Evolutionary conservation across 257 asterid genomes (phyloP).

Genomic region (Solanum ossicruentum): DNA sequence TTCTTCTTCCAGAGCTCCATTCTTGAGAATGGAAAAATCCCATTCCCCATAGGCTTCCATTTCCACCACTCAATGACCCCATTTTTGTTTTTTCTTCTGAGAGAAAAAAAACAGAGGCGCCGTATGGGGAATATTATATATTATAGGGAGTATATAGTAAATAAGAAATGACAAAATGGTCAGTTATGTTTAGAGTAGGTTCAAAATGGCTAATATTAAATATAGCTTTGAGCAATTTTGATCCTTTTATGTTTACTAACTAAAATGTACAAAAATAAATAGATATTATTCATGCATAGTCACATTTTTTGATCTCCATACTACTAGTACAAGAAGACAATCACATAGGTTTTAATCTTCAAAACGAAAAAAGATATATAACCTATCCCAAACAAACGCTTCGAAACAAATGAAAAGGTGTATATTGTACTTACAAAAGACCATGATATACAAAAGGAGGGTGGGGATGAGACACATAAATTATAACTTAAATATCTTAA

Average conservation of each 20-base stretch:
- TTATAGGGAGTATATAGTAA: no score
- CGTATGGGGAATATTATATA: no score
- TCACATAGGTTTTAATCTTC: no score
- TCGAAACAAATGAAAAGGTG: no score
- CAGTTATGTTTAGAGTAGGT: not conserved
- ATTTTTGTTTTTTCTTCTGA: not conserved
- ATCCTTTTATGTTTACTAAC: not conserved
- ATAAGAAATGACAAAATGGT: not conserved
- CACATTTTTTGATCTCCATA: no score
- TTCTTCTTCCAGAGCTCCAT: not conserved
- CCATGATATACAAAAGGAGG: no score
- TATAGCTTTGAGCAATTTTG: not conserved
- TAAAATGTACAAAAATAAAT: not conserved
- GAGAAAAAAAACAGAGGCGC: not conserved
- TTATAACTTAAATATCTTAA: no score
- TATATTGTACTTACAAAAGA: no score
- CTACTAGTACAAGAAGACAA: no score
- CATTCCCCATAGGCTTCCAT: constrained; percentile 19
- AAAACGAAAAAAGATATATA: no score
- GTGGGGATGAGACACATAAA: no score
- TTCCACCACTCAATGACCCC: constrained; percentile 29
- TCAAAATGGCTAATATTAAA: not conserved
- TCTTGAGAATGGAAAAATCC: constrained; percentile 10
- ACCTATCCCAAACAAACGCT: no score
- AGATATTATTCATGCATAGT: not conserved